Percentiles rank a stretch among this genome's conserved stretches.
Conservation (phyloP, 177 flowering plant genomes). For the Vitis hybrid region DNA sequence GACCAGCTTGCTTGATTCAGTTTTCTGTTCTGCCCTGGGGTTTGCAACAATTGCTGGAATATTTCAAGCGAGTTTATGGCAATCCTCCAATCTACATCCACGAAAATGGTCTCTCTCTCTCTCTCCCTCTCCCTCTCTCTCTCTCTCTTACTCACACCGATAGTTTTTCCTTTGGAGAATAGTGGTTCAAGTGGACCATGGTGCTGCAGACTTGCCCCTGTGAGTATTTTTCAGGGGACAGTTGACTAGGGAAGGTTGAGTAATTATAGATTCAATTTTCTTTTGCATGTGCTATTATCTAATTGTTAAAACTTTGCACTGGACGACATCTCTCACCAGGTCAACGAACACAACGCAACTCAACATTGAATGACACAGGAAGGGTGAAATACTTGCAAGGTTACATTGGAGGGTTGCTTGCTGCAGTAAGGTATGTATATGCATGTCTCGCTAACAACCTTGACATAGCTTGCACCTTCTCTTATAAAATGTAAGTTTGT, state of each 20-base stretch:
- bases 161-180: too few species aligned
- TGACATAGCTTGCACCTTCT: neutral
- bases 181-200: too few species aligned
- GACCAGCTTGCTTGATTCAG: constrained; percentile 18
- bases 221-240: too few species aligned
- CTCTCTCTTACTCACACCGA: too few species aligned
- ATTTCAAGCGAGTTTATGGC: constrained; percentile 60
- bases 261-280: neutral
- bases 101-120: constrained; percentile 63
- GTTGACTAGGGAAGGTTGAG: too few species aligned
- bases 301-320: neutral
- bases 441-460: neutral
- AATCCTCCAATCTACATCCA: constrained; percentile 66
- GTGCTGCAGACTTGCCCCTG: too few species aligned
- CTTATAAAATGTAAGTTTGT: too few species aligned
- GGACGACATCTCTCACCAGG: constrained; percentile 21
- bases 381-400: constrained; percentile 42
- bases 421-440: constrained; percentile 41
- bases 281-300: neutral
- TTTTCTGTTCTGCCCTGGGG: constrained; percentile 35
- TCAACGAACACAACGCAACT: constrained; percentile 18
- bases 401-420: constrained; percentile 42
- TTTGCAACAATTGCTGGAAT: constrained; percentile 44
- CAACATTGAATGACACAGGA: constrained; percentile 32
- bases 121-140: constrained; percentile 8